Conservation (phyloP, 352 stramenopile species). For the Phytophthora macrochlamydospora region DNA sequence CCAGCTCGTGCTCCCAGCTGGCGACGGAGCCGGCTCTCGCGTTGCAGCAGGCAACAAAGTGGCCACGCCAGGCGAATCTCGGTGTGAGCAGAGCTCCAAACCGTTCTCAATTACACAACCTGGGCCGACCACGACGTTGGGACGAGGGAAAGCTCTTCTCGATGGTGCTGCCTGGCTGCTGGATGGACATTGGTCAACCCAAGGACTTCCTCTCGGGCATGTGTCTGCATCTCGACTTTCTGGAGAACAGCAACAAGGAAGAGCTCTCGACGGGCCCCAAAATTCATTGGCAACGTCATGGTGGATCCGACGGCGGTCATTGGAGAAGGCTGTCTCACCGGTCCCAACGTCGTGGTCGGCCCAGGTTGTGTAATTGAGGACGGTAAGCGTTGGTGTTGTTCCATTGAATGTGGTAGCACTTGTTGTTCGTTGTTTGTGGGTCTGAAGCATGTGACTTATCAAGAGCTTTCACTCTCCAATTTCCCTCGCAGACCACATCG, state of each 20-base stretch:
- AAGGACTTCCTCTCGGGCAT: conserved; percentile 91
- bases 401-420: background rate
- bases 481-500: too few species aligned
- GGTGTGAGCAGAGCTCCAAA: conserved; percentile 8
- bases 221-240: conserved; percentile 83
- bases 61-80: too few species aligned
- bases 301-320: conserved; percentile 81
- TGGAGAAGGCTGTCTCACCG: conserved; percentile 80
- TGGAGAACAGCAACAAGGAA: conserved; percentile 53
- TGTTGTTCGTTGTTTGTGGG: too few species aligned
- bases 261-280: conserved; percentile 59
- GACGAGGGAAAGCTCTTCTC: conserved; percentile 84
- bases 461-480: too few species aligned
- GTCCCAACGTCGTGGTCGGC: conserved; percentile 86
- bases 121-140: conserved; percentile 85
- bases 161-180: conserved; percentile 89
- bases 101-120: conserved; percentile 87
- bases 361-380: conserved; percentile 86
- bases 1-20: too few species aligned
- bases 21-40: too few species aligned
- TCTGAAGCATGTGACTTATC: too few species aligned
- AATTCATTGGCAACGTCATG: conserved; percentile 88
- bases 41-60: too few species aligned
- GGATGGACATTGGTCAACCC: conserved; percentile 92
- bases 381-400: conserved; percentile 33